A percentile compares a stretch with the other conserved stretches of the same genome.
Evolutionary conservation across 805 yeast species (phyloP).

Genomic region (Candida silvatica): DNA sequence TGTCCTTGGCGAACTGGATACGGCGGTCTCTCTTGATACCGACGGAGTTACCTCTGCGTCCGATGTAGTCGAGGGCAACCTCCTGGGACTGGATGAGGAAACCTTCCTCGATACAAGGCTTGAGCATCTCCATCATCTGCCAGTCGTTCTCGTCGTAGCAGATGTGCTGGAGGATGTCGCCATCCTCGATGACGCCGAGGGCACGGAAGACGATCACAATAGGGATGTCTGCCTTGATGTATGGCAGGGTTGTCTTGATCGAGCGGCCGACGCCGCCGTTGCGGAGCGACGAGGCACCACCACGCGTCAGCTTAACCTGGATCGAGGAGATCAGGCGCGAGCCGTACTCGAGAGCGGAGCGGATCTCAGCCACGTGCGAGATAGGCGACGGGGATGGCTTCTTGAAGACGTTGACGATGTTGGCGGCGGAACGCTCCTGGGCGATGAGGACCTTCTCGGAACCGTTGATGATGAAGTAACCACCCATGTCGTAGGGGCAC

Average conservation of each 20-base stretch:
- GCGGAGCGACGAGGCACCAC: constrained; percentile 37
- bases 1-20: constrained; percentile 95
- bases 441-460: constrained; percentile 98
- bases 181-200: constrained; percentile 96
- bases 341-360: constrained; percentile 96
- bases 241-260: constrained; percentile 92
- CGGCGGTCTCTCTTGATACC: constrained; percentile 97
- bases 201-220: constrained; percentile 97
- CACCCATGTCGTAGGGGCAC: constrained; percentile 99
- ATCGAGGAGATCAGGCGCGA: constrained; percentile 88
- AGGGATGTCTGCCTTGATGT: constrained; percentile 94
- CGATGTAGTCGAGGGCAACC: constrained; percentile 95
- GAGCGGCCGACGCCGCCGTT: constrained; percentile 64
- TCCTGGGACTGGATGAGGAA: constrained; percentile 97
- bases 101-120: constrained; percentile 99
- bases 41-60: constrained; percentile 94
- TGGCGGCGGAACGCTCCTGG: constrained; percentile 97
- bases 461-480: constrained; percentile 96
- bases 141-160: constrained; percentile 97
- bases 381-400: constrained; percentile 97
- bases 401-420: constrained; percentile 96
- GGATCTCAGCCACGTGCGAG: constrained; percentile 91
- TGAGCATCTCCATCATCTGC: constrained; percentile 99
- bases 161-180: constrained; percentile 95
- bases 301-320: constrained; percentile 74